Percentiles rank a stretch among this genome's conserved stretches.
These are phyloP conservation scores for Cucumis cinereus DNA, from an alignment of 306 rosid species.

Conservation along the genomic window DNA sequence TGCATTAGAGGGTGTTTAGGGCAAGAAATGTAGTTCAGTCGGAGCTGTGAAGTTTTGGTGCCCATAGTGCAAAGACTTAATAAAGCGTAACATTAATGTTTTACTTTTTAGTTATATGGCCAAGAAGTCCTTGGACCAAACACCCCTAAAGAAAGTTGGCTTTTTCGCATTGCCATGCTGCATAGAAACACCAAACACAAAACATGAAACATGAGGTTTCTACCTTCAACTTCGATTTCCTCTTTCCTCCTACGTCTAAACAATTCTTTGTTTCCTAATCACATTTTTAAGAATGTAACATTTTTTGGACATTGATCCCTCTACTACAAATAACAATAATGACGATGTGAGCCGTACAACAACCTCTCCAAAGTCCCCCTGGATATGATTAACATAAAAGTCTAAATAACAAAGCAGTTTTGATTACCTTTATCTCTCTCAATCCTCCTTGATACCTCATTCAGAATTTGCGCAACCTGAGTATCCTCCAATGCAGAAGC, in stretches of 20 bases:
- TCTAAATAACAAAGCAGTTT: not conserved
- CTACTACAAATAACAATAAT: no score
- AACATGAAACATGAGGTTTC: not conserved
- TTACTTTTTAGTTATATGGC: no score
- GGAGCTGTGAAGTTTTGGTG: no score
- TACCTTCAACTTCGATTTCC: not conserved
- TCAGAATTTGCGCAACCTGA: slow-evolving; percentile 54
- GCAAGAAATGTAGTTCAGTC: no score
- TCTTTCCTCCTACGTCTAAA: not conserved
- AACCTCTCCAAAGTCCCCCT: not conserved
- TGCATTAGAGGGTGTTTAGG: no score
- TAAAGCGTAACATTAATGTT: no score
- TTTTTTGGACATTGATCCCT: not conserved
- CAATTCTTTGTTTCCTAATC: not conserved
- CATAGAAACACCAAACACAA: not conserved
- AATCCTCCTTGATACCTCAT: slow-evolving; percentile 79
- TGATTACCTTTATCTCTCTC: slow-evolving; percentile 70
- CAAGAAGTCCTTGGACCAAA: no score
- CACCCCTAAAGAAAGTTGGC: not conserved
- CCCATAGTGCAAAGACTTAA: no score
- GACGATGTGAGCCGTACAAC: not conserved
- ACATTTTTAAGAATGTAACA: not conserved
- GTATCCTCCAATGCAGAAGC: slow-evolving; percentile 57
- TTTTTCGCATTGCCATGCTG: not conserved
- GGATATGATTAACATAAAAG: not conserved